These are phyloP conservation scores for Cynara cardunculus DNA, from an alignment of 129 eudicot genomes.

Conservation along the genomic window DNA sequence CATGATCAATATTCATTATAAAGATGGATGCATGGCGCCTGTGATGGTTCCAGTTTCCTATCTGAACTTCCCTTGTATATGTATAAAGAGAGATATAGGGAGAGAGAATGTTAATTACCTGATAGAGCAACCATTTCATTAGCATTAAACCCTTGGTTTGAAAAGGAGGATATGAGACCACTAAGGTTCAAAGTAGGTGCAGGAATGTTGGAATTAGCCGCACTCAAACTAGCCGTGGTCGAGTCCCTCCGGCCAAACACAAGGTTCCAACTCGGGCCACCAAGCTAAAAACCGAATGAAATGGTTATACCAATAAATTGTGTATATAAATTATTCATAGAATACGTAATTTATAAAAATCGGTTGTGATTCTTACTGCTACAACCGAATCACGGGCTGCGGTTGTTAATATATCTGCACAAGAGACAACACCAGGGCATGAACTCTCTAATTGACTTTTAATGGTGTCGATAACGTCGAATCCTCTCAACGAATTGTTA, in stretches of 20 bases:
- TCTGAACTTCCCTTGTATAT: no score
- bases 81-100: not conserved
- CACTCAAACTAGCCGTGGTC: conserved; percentile 44
- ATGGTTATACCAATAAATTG: not conserved
- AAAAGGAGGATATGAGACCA: conserved; percentile 42
- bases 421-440: conserved; percentile 49
- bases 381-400: conserved; percentile 58
- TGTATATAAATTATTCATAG: not conserved
- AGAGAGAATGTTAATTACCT: conserved; percentile 18
- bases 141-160: conserved; percentile 43
- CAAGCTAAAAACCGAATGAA: conserved; percentile 34
- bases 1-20: no score
- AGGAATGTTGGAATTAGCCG: conserved; percentile 40
- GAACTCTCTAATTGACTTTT: conserved; percentile 37
- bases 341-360: no score
- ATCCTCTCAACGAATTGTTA: conserved; percentile 44
- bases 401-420: conserved; percentile 52
- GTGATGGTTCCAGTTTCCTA: no score
- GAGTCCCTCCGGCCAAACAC: conserved; percentile 58
- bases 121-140: conserved; percentile 60
- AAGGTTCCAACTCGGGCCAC: conserved; percentile 54
- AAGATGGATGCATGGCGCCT: no score
- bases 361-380: conserved; percentile 29
- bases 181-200: conserved; percentile 35
- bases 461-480: conserved; percentile 46